Percentiles rank a stretch among this genome's conserved stretches.
Evolutionary conservation across 768 basidiomycete species (phyloP).

Genomic region (Pluteus cervinus): DNA sequence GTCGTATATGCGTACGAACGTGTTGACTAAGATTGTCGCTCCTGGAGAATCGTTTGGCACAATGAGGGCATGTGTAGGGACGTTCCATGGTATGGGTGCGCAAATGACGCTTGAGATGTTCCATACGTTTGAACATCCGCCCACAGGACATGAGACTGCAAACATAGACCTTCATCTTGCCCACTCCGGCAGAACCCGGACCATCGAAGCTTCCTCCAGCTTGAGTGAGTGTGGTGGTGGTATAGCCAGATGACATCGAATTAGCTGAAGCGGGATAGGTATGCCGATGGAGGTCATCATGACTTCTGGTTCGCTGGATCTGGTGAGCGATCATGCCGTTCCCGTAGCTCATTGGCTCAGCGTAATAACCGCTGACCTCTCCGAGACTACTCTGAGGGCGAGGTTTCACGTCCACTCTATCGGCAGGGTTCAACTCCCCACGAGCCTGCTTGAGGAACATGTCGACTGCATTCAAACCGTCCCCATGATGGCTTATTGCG

Average conservation of each 20-base stretch:
- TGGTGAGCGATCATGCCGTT: constrained; percentile 5
- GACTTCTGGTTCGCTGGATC: constrained; percentile 20
- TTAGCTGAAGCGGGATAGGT: constrained; percentile 19
- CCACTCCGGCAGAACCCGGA: constrained; percentile 17
- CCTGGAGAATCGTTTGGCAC: constrained; percentile 79
- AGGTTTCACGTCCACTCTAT: constrained; percentile 23
- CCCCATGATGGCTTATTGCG: constrained; percentile 15
- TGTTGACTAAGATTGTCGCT: constrained; percentile 90
- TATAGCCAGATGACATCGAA: constrained; percentile 14
- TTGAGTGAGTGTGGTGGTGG: constrained; percentile 8
- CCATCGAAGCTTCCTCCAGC: constrained; percentile 4
- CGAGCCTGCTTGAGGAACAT: constrained; percentile 61
- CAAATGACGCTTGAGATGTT: constrained; percentile 84
- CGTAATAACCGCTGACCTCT: constrained; percentile 25
- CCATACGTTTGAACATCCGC: constrained; percentile 84
- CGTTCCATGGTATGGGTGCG: constrained; percentile 88
- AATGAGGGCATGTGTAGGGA: constrained; percentile 70
- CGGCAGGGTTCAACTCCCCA: constrained; percentile 40
- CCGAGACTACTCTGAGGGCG: constrained; percentile 21
- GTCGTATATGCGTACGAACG: constrained; percentile 69
- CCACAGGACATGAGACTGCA: constrained; percentile 85
- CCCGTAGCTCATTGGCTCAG: constrained; percentile 14
- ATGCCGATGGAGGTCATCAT: constrained; percentile 25
- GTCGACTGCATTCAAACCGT: constrained; percentile 50
- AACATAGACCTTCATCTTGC: constrained; percentile 60